Evolutionary conservation across 306 rosid genomes (phyloP), one percentile per base, ranked within the genome.

Genomic region (Begonia peltatifolia): DNA sequence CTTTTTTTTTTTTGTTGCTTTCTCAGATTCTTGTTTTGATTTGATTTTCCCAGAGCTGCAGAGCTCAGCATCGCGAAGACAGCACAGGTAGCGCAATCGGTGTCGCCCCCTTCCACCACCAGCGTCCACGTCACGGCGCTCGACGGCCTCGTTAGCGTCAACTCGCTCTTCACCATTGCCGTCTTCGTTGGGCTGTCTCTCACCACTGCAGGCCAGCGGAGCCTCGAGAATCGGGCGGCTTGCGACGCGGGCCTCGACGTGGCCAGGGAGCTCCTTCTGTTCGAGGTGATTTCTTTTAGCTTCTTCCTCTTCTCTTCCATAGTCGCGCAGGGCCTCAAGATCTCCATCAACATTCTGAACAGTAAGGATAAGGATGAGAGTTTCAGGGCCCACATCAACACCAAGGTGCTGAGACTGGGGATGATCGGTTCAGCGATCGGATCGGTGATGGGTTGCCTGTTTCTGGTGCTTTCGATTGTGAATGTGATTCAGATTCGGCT

Each of bases 121-220:
- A 89, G 93, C 53, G 83, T 89, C 20, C 97, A 89, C 63, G 95
- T 89, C 12, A 82, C 84, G 2, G 90, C 97, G 14, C 70, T 89
- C 6, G 94, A 89, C 52, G 94, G 95, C 14, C 59, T 89, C 2
- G 95, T 89, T 10, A 89, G 82, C 61, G 95, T 80, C 10, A 89
- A 89, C 71, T 89, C 97, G 0, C 94, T 89, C 25, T 89, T 89
- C 85, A 78, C 95, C 11, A 76, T 89, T 54, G 97, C 94, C 0
- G 95, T 83, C 12, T 90, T 89, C 68, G 90, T 89, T n/a, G 97
- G 97, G 1, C 87, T 89, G 9, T 89, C 95, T 0, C 71, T 89
- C 9, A 68, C 94, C 8, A 77, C 84, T 0, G 87, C 75, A 0
- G 80, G 77, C 0, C 99, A 85, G 55, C 70, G 47, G 6, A 75